Conservation (phyloP, 169 alveolate genomes). For the Haemoproteus tartakovskyi region DNA sequence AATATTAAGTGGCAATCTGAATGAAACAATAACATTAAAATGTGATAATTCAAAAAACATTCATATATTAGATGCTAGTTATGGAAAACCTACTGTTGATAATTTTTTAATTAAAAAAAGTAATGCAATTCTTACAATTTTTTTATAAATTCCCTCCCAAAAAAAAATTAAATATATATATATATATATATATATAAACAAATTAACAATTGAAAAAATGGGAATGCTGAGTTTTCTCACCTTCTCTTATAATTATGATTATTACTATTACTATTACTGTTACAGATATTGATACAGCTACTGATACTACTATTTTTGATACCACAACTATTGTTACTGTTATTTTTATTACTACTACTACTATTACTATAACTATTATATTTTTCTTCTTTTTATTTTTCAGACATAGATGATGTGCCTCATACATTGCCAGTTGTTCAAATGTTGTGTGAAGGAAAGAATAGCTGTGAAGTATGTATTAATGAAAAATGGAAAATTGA, state of each 20-base stretch:
- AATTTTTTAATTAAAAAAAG: constrained; percentile 52
- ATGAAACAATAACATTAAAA: constrained; percentile 40
- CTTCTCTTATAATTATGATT: no score
- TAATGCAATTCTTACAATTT: neutral
- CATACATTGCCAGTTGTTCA: constrained; percentile 65
- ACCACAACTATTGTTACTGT: no score
- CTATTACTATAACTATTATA: no score
- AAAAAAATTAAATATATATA: no score
- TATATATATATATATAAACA: no score
- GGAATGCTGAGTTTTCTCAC: no score
- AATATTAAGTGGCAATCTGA: constrained; percentile 25
- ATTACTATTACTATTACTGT: no score
- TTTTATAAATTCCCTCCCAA: neutral
- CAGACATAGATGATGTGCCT: constrained; percentile 52
- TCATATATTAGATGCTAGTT: constrained; percentile 65
- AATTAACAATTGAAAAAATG: no score
- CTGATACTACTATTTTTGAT: no score
- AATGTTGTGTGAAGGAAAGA: constrained; percentile 65
- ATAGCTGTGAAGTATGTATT: constrained; percentile 38
- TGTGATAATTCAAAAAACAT: constrained; percentile 11
- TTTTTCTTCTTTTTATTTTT: neutral
- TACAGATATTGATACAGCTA: no score
- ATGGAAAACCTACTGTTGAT: constrained; percentile 63
- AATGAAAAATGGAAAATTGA: no score
- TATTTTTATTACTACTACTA: no score